phyloP scores from a whole-genome alignment of 805 yeast genomes.

The Kodamaea kakaduensis region DNA sequence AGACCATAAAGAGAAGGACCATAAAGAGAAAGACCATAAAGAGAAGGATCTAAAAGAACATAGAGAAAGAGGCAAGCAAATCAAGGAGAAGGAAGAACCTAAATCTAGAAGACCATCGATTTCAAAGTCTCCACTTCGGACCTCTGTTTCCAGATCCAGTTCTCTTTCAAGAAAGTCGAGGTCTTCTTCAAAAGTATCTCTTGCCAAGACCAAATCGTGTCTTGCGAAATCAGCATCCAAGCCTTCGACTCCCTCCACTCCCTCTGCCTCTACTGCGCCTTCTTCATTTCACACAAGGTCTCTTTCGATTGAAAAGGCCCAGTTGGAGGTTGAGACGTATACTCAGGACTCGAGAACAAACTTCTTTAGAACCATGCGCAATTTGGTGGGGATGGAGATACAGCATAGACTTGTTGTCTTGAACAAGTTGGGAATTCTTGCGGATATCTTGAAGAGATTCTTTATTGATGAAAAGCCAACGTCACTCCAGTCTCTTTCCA shows the following conservation, averaged over 20 bases:
- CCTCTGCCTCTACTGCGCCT: too few species aligned
- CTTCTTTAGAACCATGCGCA: constrained; percentile 38
- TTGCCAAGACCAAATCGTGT: too few species aligned
- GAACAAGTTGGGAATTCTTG: constrained; percentile 72
- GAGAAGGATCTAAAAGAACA: too few species aligned
- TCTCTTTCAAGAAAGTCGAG: too few species aligned
- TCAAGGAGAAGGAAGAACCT: constrained; percentile 8
- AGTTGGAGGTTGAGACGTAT: constrained; percentile 27
- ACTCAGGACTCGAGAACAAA: constrained; percentile 33
- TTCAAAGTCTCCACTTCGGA: too few species aligned
- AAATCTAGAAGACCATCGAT: too few species aligned
- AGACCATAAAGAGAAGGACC: too few species aligned
- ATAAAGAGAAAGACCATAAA: too few species aligned
- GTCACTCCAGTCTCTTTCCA: constrained; percentile 64
- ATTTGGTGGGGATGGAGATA: constrained; percentile 67
- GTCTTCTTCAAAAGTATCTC: too few species aligned
- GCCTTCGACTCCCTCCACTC: background rate
- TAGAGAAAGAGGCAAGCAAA: constrained; percentile 6
- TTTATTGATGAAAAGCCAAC: constrained; percentile 78
- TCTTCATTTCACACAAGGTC: background rate
- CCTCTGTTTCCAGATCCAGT: too few species aligned
- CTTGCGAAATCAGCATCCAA: background rate
- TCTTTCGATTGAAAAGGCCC: background rate
- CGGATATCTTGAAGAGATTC: constrained; percentile 65
- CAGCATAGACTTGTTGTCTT: constrained; percentile 80